Evolutionary conservation across 2,329 filamentous ascomycete genomes (phyloP).

Genomic region (Colletotrichum eleusines): DNA sequence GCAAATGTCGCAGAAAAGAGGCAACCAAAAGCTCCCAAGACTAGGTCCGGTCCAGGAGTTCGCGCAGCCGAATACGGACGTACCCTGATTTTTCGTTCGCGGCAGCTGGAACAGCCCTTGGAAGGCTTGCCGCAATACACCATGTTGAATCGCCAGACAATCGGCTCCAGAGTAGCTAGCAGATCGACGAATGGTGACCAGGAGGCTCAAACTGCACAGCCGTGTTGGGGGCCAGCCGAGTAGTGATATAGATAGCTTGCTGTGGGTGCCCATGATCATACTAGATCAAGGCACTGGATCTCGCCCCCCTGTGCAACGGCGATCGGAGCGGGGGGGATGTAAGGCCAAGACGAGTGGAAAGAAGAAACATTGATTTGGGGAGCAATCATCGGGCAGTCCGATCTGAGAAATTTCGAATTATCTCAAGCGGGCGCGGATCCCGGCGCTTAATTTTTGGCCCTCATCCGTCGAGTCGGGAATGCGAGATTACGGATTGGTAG

Average conservation of each 20-base stretch:
- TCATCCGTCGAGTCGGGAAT: constrained; percentile 8
- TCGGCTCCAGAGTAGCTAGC: neutral
- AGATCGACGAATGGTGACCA: neutral
- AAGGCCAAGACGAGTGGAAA: constrained; percentile 9
- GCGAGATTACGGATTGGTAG: constrained; percentile 23
- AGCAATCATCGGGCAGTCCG: constrained; percentile 15
- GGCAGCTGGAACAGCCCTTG: constrained; percentile 67
- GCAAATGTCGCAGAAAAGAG: neutral
- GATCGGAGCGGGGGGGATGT: constrained; percentile 11
- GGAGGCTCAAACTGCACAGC: neutral
- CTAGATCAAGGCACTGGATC: constrained; percentile 20
- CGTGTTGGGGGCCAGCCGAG: neutral
- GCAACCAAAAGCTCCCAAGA: neutral
- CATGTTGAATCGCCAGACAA: constrained; percentile 52
- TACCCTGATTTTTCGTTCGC: constrained; percentile 68
- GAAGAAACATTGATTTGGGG: constrained; percentile 2
- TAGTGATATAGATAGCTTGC: constrained; percentile 8
- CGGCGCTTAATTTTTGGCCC: neutral
- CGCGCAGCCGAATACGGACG: constrained; percentile 46
- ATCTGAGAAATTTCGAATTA: neutral
- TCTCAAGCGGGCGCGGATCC: neutral
- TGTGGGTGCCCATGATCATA: constrained; percentile 17
- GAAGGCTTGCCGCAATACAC: constrained; percentile 70
- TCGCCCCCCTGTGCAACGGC: constrained; percentile 13
- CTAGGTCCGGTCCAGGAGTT: neutral